Conservation (phyloP, 75 land plant species). For the Selaginella tamariscina region DNA sequence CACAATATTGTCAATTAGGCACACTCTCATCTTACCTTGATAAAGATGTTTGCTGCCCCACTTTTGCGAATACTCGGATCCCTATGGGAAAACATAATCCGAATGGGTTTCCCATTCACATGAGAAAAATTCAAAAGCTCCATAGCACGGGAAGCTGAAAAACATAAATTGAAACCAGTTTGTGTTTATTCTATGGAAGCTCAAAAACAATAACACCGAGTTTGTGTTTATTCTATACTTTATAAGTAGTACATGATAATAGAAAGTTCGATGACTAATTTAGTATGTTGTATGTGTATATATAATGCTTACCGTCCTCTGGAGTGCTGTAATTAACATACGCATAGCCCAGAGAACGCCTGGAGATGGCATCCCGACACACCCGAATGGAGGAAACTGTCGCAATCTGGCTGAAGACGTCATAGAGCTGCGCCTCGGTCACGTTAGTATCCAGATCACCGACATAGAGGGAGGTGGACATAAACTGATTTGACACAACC, state of each 20-base stretch:
- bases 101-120: conserved; percentile 45
- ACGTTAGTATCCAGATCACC: conserved; percentile 39
- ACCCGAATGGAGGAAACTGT: conserved; percentile 32
- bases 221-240: too few relatives aligned
- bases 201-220: neutral
- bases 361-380: conserved; percentile 34
- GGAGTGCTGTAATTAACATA: conserved; percentile 39
- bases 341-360: conserved; percentile 39
- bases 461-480: conserved; percentile 42
- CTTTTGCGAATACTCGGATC: conserved; percentile 20
- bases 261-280: too few relatives aligned
- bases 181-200: neutral
- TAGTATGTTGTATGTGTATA: too few relatives aligned
- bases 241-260: too few relatives aligned
- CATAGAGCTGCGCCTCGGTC: conserved; percentile 23
- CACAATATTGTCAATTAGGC: too few relatives aligned
- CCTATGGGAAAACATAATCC: conserved; percentile 41
- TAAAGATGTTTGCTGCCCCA: conserved; percentile 16
- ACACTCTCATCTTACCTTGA: conserved; percentile 6
- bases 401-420: conserved; percentile 26
- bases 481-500: conserved; percentile 38
- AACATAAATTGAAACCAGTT: neutral
- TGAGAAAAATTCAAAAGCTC: conserved; percentile 31
- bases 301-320: conserved; percentile 48
- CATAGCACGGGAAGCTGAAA: conserved; percentile 18